These are phyloP conservation scores for Hypoxylon sp. DNA, from an alignment of 2,329 filamentous ascomycete species.

Conservation along the genomic window DNA sequence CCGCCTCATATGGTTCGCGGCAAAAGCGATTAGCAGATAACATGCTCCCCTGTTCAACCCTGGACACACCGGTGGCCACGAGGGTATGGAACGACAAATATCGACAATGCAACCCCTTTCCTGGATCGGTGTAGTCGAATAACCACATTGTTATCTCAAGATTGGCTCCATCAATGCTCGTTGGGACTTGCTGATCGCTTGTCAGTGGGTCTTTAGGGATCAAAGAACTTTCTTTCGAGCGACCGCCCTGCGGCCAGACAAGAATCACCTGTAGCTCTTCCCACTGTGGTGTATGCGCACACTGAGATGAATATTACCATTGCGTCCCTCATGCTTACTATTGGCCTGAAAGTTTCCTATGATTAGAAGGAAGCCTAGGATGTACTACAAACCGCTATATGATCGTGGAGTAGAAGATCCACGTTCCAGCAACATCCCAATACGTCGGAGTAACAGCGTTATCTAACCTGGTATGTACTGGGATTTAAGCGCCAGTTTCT, in stretches of 20 bases:
- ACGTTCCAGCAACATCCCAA: constrained; percentile 65
- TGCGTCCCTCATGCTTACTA: constrained; percentile 65
- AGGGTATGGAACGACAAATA: constrained; percentile 52
- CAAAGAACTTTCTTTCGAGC: not conserved
- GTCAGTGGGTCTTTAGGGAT: not conserved
- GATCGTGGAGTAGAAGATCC: constrained; percentile 49
- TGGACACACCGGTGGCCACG: constrained; percentile 57
- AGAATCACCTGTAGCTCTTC: not conserved
- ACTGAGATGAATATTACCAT: constrained; percentile 53
- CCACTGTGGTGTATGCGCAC: not conserved
- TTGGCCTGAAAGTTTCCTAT: constrained; percentile 70
- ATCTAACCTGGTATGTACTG: constrained; percentile 6
- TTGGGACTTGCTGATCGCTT: not conserved
- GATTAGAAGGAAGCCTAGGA: constrained; percentile 61
- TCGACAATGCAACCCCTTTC: not conserved
- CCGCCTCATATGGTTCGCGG: constrained; percentile 61
- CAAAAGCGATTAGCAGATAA: constrained; percentile 5
- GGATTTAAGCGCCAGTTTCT: constrained; percentile 3
- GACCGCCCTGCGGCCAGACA: not conserved
- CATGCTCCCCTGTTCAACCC: not conserved
- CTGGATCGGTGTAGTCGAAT: not conserved
- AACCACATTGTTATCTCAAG: not conserved
- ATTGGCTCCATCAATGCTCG: not conserved
- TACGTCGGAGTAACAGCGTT: constrained; percentile 52
- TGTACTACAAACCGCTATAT: not conserved